Base-by-base conservation (phyloP, 2,329 filamentous ascomycete genomes). In the Ceratocystis lukuohia region DNA sequence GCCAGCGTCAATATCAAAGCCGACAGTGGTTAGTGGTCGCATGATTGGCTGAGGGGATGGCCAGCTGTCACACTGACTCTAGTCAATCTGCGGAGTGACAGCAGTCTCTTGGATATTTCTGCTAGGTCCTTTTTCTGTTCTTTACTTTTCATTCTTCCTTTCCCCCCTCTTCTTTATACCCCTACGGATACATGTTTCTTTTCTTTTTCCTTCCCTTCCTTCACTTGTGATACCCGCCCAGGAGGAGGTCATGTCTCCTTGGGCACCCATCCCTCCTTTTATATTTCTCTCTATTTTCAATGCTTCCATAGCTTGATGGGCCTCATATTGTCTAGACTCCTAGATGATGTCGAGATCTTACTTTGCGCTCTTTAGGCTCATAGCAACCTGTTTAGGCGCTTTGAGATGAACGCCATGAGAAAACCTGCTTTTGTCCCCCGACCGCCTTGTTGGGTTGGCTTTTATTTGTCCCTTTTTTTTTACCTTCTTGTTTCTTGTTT, bases 11-110 rank as follows among this genome's bases (percentile, higher is more conserved):
- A 68, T 72, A 25, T 69, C 74, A 41, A 71, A 80, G 48, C 80
- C 80, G 70, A 76, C 80, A 37, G 80, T 84, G 46, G 79, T 81
- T 69, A 82, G 78, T 70, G 80, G 80, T 50, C 79, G 80, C 62
- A 79, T 79, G 2, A 73, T 83, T 67, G 80, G 79, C 45, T 83
- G 72, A 77, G 67, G 37, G 15, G 7, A 30, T 10, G 22, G 33
- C 10, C 4, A 10, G n/a, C 46, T 57, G 28, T 20, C 15, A 7
- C 4, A 17, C 28, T 15, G 48, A 50, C 56, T 67, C 44, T 64
- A 12, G 22, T 62, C 37, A 62, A 33, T 28, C 22, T n/a, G 22
- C 17, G 3, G 1, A 41, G 37, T 41, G 37, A 41, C 37, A 15
- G 10, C 10, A 15, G 37, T 15, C 1, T 41, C 3, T 53, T 53